A percentile compares a stretch with the other conserved stretches of the same genome.
phyloP scores from a whole-genome alignment of 495 filamentous ascomycete genomes.

The Bryoglossum gracile region DNA sequence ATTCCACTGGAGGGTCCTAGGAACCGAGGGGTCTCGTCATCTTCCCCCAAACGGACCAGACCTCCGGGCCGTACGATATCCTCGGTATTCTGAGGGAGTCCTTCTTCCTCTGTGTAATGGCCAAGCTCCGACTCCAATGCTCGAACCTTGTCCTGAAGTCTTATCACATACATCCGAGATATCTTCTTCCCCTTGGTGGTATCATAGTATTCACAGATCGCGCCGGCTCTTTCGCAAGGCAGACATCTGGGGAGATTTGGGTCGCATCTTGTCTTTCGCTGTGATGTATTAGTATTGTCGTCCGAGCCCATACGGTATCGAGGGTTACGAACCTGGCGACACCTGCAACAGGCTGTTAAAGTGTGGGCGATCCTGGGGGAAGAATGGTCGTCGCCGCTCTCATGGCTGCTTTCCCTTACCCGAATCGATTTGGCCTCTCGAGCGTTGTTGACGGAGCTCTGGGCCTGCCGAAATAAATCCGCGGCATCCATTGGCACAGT shows the following conservation, averaged over 20 bases:
- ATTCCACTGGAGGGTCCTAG: constrained; percentile 90
- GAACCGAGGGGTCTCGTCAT: constrained; percentile 75
- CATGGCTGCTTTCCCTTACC: constrained; percentile 26
- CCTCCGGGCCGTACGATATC: constrained; percentile 76
- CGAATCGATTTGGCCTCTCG: constrained; percentile 28
- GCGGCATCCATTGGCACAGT: constrained; percentile 39
- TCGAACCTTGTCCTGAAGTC: constrained; percentile 74
- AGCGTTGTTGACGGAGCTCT: constrained; percentile 33
- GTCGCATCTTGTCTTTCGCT: constrained; percentile 94
- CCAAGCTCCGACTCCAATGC: constrained; percentile 67
- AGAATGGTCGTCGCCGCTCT: constrained; percentile 38
- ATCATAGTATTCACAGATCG: constrained; percentile 89
- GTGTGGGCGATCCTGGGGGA: constrained; percentile 72
- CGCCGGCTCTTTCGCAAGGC: constrained; percentile 87
- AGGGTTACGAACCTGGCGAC: constrained; percentile 63
- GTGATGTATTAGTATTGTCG: constrained; percentile 12
- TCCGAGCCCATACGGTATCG: too few species aligned
- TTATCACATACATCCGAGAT: constrained; percentile 78
- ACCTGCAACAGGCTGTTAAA: constrained; percentile 79
- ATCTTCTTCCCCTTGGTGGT: constrained; percentile 70
- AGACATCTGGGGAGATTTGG: constrained; percentile 81
- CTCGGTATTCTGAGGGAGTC: constrained; percentile 60
- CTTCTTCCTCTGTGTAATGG: constrained; percentile 54
- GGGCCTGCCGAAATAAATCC: constrained; percentile 41
- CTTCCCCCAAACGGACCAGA: constrained; percentile 69